These are phyloP conservation scores for Kodamaea ohmeri DNA, from an alignment of 1,139 yeast species.

Conservation along the genomic window DNA sequence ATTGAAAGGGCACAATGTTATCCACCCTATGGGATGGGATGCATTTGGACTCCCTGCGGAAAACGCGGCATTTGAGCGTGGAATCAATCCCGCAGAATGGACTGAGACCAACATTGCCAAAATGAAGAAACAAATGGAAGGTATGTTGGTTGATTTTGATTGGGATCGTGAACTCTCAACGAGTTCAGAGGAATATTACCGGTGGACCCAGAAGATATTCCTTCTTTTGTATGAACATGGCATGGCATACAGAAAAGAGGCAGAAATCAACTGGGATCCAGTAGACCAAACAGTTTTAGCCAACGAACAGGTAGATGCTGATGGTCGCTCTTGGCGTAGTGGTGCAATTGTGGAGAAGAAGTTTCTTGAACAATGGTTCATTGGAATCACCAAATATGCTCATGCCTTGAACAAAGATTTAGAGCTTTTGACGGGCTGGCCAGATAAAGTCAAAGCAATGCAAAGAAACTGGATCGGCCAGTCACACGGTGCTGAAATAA, in stretches of 20 bases:
- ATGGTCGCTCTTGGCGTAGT: constrained; percentile 94
- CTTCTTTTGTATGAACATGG: constrained; percentile 69
- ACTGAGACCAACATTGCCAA: constrained; percentile 69
- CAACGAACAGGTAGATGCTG: constrained; percentile 90
- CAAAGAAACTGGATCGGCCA: constrained; percentile 93
- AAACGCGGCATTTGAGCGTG: constrained; percentile 91
- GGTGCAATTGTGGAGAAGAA: constrained; percentile 90
- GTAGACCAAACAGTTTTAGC: constrained; percentile 91
- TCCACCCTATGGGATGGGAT: constrained; percentile 99
- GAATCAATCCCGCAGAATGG: constrained; percentile 79
- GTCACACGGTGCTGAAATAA: constrained; percentile 74
- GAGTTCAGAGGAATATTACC: constrained; percentile 82
- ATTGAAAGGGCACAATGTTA: constrained; percentile 70
- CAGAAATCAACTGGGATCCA: constrained; percentile 97
- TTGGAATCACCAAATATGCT: constrained; percentile 83
- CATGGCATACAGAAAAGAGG: constrained; percentile 78
- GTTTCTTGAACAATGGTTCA: constrained; percentile 85
- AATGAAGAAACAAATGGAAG: constrained; percentile 79
- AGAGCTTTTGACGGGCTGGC: constrained; percentile 68
- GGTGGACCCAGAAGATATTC: constrained; percentile 88
- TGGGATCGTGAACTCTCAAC: constrained; percentile 94
- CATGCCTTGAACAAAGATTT: constrained; percentile 62
- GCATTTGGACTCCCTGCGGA: constrained; percentile 98
- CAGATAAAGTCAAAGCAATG: constrained; percentile 83
- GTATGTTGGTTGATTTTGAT: constrained; percentile 84